Evolutionary conservation across 148 eudicot genomes (phyloP).

Genomic region (Diospyros lotus): DNA sequence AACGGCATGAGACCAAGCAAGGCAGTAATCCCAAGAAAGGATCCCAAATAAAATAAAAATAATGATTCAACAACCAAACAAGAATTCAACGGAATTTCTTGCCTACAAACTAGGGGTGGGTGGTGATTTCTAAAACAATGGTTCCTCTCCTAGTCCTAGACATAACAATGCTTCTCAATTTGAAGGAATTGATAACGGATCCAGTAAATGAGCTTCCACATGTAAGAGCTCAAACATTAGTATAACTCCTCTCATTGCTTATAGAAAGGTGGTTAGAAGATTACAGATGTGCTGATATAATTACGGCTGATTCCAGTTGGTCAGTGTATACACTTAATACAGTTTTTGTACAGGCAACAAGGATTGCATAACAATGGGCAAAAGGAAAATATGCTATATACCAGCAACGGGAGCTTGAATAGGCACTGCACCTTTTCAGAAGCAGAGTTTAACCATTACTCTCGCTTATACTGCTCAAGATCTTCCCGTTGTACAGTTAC

Average conservation of each 20-base stretch:
- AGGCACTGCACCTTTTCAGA: constrained; percentile 10
- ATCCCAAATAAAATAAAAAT: too few species aligned
- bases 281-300: background rate
- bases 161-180: too few species aligned
- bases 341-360: constrained; percentile 5
- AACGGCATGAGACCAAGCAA: too few species aligned
- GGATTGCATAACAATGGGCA: background rate
- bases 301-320: background rate
- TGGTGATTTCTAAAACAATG: too few species aligned
- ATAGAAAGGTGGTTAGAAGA: background rate
- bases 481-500: constrained; percentile 42
- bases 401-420: constrained; percentile 6
- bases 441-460: constrained; percentile 24
- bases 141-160: too few species aligned
- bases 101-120: too few species aligned
- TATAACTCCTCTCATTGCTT: background rate
- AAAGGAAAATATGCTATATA: background rate
- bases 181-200: too few species aligned
- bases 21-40: too few species aligned
- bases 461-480: constrained; percentile 81
- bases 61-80: too few species aligned
- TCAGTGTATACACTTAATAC: background rate
- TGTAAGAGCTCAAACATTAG: background rate
- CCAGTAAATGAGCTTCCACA: too few species aligned
- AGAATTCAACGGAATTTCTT: too few species aligned